Percentiles rank a stretch among this genome's conserved stretches.
phyloP scores from a whole-genome alignment of 176 grass and related monocot species.

The Alloteropsis semialata region DNA sequence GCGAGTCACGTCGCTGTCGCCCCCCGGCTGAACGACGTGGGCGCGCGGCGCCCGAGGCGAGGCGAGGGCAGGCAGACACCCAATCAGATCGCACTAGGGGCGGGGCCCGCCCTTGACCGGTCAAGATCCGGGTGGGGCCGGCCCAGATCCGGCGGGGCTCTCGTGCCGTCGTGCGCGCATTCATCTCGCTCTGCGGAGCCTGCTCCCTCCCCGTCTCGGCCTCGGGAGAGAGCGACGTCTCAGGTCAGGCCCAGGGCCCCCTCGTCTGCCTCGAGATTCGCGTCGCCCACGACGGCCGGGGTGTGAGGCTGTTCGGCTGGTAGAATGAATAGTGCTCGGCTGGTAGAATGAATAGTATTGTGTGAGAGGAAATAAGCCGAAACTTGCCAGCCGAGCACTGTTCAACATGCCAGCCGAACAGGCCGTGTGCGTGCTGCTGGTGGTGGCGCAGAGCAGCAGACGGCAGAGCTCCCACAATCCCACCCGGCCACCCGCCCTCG shows the following conservation, averaged over 20 bases:
- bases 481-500: background rate
- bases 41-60: background rate
- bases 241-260: background rate
- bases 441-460: background rate
- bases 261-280: background rate
- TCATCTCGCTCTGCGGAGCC: background rate
- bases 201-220: background rate
- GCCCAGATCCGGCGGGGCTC: background rate
- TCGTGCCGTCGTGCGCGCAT: background rate
- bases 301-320: too few relatives aligned
- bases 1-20: conserved; percentile 9
- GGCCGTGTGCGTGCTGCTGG: too few relatives aligned
- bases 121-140: conserved; percentile 1
- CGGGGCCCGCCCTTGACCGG: background rate
- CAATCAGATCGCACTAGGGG: conserved; percentile 16
- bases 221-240: conserved; percentile 17
- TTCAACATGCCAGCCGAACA: too few relatives aligned
- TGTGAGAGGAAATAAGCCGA: too few relatives aligned
- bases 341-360: too few relatives aligned
- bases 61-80: background rate
- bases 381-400: too few relatives aligned
- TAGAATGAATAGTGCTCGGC: too few relatives aligned
- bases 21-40: too few relatives aligned
- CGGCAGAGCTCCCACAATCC: too few relatives aligned
- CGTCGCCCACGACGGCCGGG: too few relatives aligned